These are phyloP conservation scores for Chaetomium olivaceum DNA, from an alignment of 2,329 filamentous ascomycete genomes.

Conservation along the genomic window DNA sequence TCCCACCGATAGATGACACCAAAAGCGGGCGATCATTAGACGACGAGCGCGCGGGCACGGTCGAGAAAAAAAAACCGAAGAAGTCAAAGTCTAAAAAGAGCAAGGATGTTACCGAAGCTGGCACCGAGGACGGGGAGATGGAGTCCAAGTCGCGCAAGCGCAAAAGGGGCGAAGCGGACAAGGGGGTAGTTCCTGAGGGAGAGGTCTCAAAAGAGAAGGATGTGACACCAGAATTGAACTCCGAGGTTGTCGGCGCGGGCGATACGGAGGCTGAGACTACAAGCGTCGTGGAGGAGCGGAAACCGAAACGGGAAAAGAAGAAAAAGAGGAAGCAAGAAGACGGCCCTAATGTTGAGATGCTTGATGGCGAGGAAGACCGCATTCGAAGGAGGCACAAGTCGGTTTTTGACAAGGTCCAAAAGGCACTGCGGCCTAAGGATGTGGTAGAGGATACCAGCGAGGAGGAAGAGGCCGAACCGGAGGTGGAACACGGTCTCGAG, in stretches of 20 bases:
- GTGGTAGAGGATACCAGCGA: slow-evolving; percentile 38
- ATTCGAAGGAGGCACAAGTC: slow-evolving; percentile 46
- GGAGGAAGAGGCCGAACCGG: slow-evolving; percentile 29
- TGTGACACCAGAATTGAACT: background rate
- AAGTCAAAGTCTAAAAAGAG: slow-evolving; percentile 20
- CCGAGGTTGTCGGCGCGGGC: background rate
- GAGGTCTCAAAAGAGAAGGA: background rate
- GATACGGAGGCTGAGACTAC: slow-evolving; percentile 7
- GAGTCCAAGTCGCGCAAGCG: slow-evolving; percentile 19
- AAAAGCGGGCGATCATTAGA: slow-evolving; percentile 3
- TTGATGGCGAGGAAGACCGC: slow-evolving; percentile 34
- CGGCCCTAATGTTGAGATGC: slow-evolving; percentile 28
- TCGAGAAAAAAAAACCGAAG: slow-evolving; percentile 20
- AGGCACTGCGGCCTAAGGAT: slow-evolving; percentile 50
- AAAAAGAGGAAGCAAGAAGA: slow-evolving; percentile 36
- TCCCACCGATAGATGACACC: slow-evolving; percentile 9
- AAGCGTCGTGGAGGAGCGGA: slow-evolving; percentile 8
- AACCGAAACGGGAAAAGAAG: slow-evolving; percentile 32
- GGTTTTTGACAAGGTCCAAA: slow-evolving; percentile 57
- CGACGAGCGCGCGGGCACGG: slow-evolving; percentile 1
- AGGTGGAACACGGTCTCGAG: slow-evolving; percentile 65
- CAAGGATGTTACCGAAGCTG: background rate
- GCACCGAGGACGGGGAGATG: background rate
- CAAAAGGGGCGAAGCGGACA: slow-evolving; percentile 6
- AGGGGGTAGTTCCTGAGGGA: background rate